Conservation (phyloP, 2,329 filamentous ascomycete genomes). For the Phymatotrichopsis omnivora region DNA sequence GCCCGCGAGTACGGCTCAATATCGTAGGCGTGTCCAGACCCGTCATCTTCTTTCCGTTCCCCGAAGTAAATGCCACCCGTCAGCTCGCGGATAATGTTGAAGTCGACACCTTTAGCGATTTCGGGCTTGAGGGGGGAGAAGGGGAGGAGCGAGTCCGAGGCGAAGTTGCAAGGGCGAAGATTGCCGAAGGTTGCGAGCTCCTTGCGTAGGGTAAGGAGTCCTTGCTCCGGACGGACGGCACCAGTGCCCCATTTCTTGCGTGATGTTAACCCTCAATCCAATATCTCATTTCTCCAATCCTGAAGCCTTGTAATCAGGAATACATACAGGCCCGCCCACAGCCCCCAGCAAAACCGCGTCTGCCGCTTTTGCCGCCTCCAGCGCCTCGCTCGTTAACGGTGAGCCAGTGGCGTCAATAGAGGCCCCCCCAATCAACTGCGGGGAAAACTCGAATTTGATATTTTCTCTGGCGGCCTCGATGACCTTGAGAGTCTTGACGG, state of each 20-base stretch:
- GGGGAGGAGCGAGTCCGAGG: slow-evolving; percentile 72
- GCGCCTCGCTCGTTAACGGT: slow-evolving; percentile 72
- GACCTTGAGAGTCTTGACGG: slow-evolving; percentile 70
- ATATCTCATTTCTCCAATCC: no score
- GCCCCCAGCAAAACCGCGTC: slow-evolving; percentile 87
- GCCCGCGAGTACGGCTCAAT: slow-evolving; percentile 73
- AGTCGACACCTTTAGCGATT: slow-evolving; percentile 77
- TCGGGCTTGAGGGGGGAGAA: slow-evolving; percentile 77
- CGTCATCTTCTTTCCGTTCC: slow-evolving; percentile 62
- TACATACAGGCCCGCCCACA: slow-evolving; percentile 72
- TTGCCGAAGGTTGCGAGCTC: slow-evolving; percentile 92
- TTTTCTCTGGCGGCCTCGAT: slow-evolving; percentile 62
- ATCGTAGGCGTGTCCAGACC: slow-evolving; percentile 64
- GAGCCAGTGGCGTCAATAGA: slow-evolving; percentile 75
- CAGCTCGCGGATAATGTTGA: slow-evolving; percentile 84
- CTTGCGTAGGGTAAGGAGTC: slow-evolving; percentile 81
- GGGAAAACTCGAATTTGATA: slow-evolving; percentile 77
- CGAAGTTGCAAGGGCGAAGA: slow-evolving; percentile 92
- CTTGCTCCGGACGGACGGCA: slow-evolving; percentile 80
- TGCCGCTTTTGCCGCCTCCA: slow-evolving; percentile 70
- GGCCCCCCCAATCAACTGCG: slow-evolving; percentile 85
- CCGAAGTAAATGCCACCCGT: slow-evolving; percentile 95
- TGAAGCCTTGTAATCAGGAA: slow-evolving; percentile 22
- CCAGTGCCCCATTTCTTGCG: slow-evolving; percentile 78
- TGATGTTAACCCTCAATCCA: no score